phyloP scores from a whole-genome alignment of 345 rosid genomes.

The Camelina neglecta region DNA sequence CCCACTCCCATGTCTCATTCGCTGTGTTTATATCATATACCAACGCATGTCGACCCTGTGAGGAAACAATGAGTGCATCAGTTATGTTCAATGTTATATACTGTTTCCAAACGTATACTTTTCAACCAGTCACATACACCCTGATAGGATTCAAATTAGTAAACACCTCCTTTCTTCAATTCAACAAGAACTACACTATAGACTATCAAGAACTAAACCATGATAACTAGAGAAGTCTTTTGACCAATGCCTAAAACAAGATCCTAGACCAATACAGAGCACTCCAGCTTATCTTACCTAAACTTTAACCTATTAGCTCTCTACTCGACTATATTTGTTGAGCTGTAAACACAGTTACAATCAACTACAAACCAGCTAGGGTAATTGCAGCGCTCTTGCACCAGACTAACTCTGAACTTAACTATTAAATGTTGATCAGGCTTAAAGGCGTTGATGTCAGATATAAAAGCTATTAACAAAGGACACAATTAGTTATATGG shows the following conservation, averaged over 20 bases:
- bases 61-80: conserved; percentile 26
- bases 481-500: not conserved
- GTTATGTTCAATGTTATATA: not conserved
- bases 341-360: not conserved
- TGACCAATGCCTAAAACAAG: conserved; percentile 1
- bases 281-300: not conserved
- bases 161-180: not conserved
- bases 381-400: not conserved
- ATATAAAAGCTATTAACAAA: not conserved
- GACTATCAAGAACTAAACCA: not conserved
- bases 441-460: not conserved
- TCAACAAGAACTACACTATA: conserved; percentile 13
- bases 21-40: conserved; percentile 73
- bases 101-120: not conserved
- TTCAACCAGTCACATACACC: not conserved
- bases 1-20: conserved; percentile 96
- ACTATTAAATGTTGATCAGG: not conserved
- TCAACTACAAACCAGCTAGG: not conserved
- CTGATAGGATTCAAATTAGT: not conserved
- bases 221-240: not conserved
- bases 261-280: not conserved
- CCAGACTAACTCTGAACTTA: not conserved
- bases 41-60: conserved; percentile 82
- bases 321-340: not conserved
- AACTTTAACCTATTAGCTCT: not conserved